Base-by-base conservation (phyloP, 495 filamentous ascomycete genomes). In the Xylaria grammica region DNA sequence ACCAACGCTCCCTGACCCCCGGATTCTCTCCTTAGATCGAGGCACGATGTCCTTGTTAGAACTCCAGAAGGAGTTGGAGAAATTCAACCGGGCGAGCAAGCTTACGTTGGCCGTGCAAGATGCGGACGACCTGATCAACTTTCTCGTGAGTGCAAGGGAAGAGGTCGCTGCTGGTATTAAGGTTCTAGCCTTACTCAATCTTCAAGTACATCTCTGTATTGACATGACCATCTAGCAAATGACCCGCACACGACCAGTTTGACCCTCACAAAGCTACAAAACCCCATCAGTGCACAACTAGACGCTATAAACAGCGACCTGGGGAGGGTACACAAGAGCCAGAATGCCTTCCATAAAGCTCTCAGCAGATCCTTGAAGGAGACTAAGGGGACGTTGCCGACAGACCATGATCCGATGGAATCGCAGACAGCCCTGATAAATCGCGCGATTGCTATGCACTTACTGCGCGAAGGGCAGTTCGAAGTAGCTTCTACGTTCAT, bases 391-490 rank as follows among this genome's bases (percentile, higher is more conserved):
- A 83, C 90, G 8, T 81, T 97, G 3, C 92, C 93, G 0, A 89
- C 87, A 50, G 91, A 93, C 45, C 88, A 91, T 72, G 93, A 97
- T 74, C 89, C 86, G n/a, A 85, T 97, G 67, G 87, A 86, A 5
- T 84, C 88, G 26, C 88, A 96, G 63, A 81, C 89, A 5, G 77
- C 84, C 38, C 84, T 97, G 10, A 91, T 97, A 69, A 94, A 98
- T 74, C 84, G 93, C 24, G 95, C 95, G 22, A 95, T 98, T 60
- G 91, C 91, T 3, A 97, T 99, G 93, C 95, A 99, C 74, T 82
- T 99, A 15, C 85, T 98, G 19, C 89, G 95, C 24, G 96, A 98
- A 80, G 95, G 95, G 38, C 90, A 97, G 72, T 98, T 99, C 74
- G 80, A 77, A 17, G 94, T 97, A 1, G 94, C 94, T 3, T 82